phyloP scores from a whole-genome alignment of 768 basidiomycete species.

The Lyophyllum semitale region DNA sequence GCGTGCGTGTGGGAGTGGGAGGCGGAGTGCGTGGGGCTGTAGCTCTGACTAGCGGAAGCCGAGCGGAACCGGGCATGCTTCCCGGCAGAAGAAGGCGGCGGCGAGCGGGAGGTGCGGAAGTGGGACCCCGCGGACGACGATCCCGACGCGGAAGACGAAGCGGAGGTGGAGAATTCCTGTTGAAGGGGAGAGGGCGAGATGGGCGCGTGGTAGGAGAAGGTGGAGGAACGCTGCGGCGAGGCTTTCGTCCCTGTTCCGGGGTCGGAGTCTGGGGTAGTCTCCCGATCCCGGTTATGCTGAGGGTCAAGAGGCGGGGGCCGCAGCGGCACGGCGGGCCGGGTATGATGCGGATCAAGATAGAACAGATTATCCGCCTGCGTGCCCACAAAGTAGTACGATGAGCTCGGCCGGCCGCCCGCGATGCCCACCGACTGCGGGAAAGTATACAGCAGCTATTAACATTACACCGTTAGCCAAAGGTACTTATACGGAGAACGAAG shows the following conservation, averaged over 20 bases:
- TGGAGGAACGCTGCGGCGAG: constrained; percentile 38
- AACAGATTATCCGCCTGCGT: constrained; percentile 86
- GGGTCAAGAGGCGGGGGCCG: constrained; percentile 38
- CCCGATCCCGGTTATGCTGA: constrained; percentile 5
- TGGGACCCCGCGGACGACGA: constrained; percentile 18
- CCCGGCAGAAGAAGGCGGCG: constrained; percentile 19
- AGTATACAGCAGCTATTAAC: constrained; percentile 74
- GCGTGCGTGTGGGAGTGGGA: constrained; percentile 30
- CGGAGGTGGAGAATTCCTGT: constrained; percentile 52
- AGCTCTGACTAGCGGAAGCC: constrained; percentile 25
- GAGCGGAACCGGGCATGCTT: constrained; percentile 19
- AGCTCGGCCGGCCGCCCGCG: constrained; percentile 94
- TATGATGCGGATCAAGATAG: constrained; percentile 80
- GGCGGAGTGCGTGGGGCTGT: constrained; percentile 11
- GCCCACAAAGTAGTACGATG: constrained; percentile 97
- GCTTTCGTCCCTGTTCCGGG: constrained; percentile 13
- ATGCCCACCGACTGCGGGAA: constrained; percentile 97
- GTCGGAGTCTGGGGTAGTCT: constrained; percentile 23
- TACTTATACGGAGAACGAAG: background rate
- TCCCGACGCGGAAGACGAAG: constrained; percentile 26
- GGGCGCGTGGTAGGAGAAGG: constrained; percentile 54
- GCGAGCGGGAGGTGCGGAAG: constrained; percentile 15
- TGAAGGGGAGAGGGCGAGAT: constrained; percentile 67
- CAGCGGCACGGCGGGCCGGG: constrained; percentile 75
- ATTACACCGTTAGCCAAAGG: background rate